A percentile compares a stretch with the other conserved stretches of the same genome.
phyloP scores from a whole-genome alignment of 2,329 filamentous ascomycete genomes.

The Colletotrichum costaricense region DNA sequence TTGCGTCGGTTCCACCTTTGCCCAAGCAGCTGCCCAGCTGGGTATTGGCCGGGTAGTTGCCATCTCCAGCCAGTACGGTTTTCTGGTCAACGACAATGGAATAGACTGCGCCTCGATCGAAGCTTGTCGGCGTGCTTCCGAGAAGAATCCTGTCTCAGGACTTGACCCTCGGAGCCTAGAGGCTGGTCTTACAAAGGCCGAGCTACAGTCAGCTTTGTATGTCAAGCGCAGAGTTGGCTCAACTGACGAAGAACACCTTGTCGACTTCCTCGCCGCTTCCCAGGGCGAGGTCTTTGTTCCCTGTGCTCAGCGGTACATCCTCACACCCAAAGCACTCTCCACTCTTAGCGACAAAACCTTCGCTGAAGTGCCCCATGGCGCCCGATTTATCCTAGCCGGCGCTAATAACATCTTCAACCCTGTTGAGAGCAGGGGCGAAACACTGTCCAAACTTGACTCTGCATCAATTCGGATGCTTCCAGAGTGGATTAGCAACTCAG shows the following conservation, averaged over 20 bases:
- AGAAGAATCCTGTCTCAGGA: neutral
- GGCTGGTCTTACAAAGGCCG: neutral
- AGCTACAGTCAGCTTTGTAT: neutral
- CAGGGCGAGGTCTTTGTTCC: neutral
- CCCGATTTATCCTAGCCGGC: too few species aligned
- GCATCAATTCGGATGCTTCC: too few species aligned
- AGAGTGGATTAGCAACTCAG: too few species aligned
- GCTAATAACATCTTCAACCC: too few species aligned
- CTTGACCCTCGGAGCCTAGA: neutral
- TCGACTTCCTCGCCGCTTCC: neutral
- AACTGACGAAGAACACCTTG: neutral
- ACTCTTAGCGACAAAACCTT: neutral
- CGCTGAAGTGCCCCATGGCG: neutral
- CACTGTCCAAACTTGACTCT: too few species aligned
- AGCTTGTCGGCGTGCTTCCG: neutral
- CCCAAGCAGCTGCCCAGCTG: neutral
- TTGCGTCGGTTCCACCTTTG: constrained; percentile 3
- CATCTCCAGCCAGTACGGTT: neutral
- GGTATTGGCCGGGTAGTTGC: neutral
- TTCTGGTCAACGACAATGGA: neutral
- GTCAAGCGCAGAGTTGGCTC: neutral
- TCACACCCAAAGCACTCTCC: neutral
- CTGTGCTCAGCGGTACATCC: neutral
- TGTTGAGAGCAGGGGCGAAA: too few species aligned
- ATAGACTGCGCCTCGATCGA: neutral